phyloP scores from a whole-genome alignment of 2,329 filamentous ascomycete species.

The Cyanodermella asteris region DNA sequence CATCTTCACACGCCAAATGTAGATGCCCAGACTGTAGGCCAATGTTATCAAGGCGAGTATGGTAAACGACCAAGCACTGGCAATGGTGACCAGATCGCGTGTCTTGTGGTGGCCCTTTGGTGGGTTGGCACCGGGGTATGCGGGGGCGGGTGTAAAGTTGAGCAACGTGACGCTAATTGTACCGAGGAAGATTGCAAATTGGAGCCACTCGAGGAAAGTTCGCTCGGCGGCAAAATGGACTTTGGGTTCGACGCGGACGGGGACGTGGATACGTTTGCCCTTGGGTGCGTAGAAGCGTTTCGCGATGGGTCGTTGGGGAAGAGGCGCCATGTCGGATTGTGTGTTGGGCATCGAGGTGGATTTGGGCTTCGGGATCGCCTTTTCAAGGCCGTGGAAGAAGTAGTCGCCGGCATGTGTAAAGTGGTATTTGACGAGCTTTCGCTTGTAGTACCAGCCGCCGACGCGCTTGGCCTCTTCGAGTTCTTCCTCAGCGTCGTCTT shows the following conservation, averaged over 20 bases:
- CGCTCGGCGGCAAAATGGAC: conserved; percentile 92
- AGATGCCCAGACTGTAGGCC: conserved; percentile 65
- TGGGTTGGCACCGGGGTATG: no score
- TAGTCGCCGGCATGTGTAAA: conserved; percentile 25
- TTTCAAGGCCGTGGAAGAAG: conserved; percentile 23
- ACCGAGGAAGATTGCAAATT: conserved; percentile 87
- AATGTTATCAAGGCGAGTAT: conserved; percentile 55
- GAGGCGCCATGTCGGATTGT: background rate
- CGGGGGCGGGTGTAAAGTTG: conserved; percentile 51
- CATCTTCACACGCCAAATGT: conserved; percentile 68
- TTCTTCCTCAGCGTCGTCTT: conserved; percentile 53
- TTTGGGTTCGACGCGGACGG: conserved; percentile 88
- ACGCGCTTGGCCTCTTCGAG: conserved; percentile 56
- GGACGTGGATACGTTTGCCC: conserved; percentile 86
- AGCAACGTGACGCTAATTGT: conserved; percentile 66
- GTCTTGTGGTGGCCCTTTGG: no score
- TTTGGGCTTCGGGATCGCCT: conserved; percentile 32
- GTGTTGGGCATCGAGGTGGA: conserved; percentile 16
- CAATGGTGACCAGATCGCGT: conserved; percentile 41
- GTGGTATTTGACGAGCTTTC: conserved; percentile 32
- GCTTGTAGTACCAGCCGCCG: conserved; percentile 57
- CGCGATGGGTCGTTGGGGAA: conserved; percentile 14
- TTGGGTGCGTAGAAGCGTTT: conserved; percentile 50
- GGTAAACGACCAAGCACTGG: conserved; percentile 59
- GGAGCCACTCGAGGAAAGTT: conserved; percentile 91